Base-by-base conservation (phyloP, 768 basidiomycete species). In the Russula foetens region DNA sequence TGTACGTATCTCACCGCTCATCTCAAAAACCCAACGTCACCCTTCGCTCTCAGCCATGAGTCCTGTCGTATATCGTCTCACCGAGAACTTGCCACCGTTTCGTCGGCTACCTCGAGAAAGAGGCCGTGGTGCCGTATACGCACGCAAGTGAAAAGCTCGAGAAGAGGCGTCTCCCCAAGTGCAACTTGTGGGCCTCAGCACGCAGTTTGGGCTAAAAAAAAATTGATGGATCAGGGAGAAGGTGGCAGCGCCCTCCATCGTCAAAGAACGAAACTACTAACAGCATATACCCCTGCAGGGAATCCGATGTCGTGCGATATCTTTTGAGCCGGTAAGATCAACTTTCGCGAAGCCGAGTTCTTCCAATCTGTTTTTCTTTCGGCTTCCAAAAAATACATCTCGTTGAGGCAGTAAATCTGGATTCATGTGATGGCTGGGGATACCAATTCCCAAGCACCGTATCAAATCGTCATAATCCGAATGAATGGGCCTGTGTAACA, bases 41-140 rank as follows among this genome's bases (percentile, higher is more conserved):
- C 1, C 4, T n/a, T 33, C 14, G 6, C 24, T 43, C 17, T 24
- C n/a, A n/a, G 14, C 54, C 2, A 53, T 43, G 11, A 91, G 88
- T 91, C 75, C 62, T 91, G 31, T 80, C 84, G 7, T 96, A 97
- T 71, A 68, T 96, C 53, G 66, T 92, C 45, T 88, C 88, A 1
- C 88, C 88, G 9, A 77, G 77, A 59, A 79, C 80, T n/a, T 90
- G 87, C 68, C 95, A 96, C 74, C 89, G 95, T 41, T 97, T 97
- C 70, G 95, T 98, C 50, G 93, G 85, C 39, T 76, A 90, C 69
- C 78, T 96, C 12, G 97, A 99, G 68, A 96, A 99, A 76, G 95
- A 99, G 71, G 96, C 97, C 12, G 91, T 95, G 9, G 56, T 85
- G 53, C 97, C 96, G 19, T 97, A 97, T 71, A 92, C 94, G 3